Percentiles rank a stretch among this genome's conserved stretches.
Conservation (phyloP, 2,329 filamentous ascomycete genomes). For the Pseudophaeomoniella oleicola region DNA sequence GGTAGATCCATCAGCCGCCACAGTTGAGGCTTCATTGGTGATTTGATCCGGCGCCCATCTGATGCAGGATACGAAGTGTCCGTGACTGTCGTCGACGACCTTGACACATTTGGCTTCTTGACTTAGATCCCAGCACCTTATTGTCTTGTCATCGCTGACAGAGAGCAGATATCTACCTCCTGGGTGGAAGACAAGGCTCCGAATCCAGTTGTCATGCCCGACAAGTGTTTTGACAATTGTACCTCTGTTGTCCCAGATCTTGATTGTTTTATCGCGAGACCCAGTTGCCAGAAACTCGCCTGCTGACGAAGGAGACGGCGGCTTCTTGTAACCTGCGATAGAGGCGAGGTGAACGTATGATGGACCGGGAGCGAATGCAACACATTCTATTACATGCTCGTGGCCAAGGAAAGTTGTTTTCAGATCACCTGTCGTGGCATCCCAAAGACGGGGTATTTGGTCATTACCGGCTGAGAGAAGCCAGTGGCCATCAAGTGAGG, state of each 20-base stretch:
- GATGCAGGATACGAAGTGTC: slow-evolving; percentile 73
- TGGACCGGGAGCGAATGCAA: slow-evolving; percentile 66
- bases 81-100: slow-evolving; percentile 60
- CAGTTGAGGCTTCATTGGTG: slow-evolving; percentile 7
- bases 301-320: slow-evolving; percentile 56
- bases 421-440: slow-evolving; percentile 58
- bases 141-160: slow-evolving; percentile 76
- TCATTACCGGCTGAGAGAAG: slow-evolving; percentile 74
- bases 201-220: slow-evolving; percentile 92
- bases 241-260: slow-evolving; percentile 75
- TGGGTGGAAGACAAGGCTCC: slow-evolving; percentile 74
- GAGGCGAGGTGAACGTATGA: slow-evolving; percentile 63
- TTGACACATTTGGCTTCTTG: slow-evolving; percentile 88
- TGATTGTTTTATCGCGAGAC: slow-evolving; percentile 78
- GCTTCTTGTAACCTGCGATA: slow-evolving; percentile 69
- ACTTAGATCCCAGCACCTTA: slow-evolving; percentile 83
- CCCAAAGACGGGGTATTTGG: slow-evolving; percentile 71
- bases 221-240: slow-evolving; percentile 69
- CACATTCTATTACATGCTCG: slow-evolving; percentile 76
- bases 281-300: slow-evolving; percentile 86
- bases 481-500: slow-evolving; percentile 70
- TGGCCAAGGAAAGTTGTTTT: slow-evolving; percentile 74
- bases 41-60: slow-evolving; percentile 67
- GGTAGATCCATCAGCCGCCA: slow-evolving; percentile 8
- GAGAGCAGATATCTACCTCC: slow-evolving; percentile 81